Conservation (phyloP, 2,329 filamentous ascomycete species). For the Microthyrium microscopicum region DNA sequence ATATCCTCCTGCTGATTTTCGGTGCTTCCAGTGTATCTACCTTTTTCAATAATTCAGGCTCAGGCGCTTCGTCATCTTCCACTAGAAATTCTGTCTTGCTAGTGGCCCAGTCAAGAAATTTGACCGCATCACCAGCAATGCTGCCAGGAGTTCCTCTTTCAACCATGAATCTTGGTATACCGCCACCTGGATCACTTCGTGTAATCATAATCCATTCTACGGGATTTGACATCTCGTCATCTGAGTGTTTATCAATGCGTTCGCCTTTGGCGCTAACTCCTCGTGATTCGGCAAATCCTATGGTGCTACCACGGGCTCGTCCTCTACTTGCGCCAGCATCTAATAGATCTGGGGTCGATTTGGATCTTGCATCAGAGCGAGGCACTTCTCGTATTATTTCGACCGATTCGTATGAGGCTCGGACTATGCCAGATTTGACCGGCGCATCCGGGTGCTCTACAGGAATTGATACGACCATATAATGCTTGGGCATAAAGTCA, state of each 20-base stretch:
- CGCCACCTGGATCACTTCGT: conserved; percentile 73
- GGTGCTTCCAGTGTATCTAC: not conserved
- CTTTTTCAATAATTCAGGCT: conserved; percentile 8
- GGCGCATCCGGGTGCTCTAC: conserved; percentile 61
- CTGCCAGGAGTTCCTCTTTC: conserved; percentile 71
- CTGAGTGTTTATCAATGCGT: conserved; percentile 16
- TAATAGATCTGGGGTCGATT: conserved; percentile 16
- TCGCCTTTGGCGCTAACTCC: conserved; percentile 22
- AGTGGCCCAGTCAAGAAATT: conserved; percentile 67
- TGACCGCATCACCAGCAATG: conserved; percentile 62
- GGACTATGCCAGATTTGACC: conserved; percentile 54
- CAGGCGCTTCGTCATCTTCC: conserved; percentile 18
- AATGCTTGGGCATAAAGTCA: conserved; percentile 43
- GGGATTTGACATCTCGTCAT: conserved; percentile 41
- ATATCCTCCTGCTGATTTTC: conserved; percentile 10
- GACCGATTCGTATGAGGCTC: conserved; percentile 79
- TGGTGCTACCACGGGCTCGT: conserved; percentile 23
- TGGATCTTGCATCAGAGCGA: conserved; percentile 24
- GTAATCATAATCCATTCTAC: conserved; percentile 93
- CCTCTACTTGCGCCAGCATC: conserved; percentile 12
- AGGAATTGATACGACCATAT: conserved; percentile 76
- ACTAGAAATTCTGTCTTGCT: conserved; percentile 27
- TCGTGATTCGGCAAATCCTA: conserved; percentile 24
- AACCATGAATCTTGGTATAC: conserved; percentile 79
- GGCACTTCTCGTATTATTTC: conserved; percentile 80